Conservation (phyloP, 2,329 filamentous ascomycete genomes). For the Diaporthe destruens region DNA sequence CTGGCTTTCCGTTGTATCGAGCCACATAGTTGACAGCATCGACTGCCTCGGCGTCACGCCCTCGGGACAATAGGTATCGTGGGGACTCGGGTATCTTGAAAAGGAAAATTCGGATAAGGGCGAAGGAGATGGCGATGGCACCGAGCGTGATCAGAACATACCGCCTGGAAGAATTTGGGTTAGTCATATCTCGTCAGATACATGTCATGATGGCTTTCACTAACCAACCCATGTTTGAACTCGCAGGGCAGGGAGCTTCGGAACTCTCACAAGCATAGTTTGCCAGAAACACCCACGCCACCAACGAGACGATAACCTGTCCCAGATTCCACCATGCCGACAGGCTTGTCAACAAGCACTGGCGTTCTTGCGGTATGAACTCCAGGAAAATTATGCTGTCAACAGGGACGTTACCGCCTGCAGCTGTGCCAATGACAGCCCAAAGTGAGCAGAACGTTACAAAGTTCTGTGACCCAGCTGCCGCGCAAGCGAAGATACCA, state of each 20-base stretch:
- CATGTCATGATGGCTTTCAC: neutral
- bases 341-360: slow-evolving; percentile 61
- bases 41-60: slow-evolving; percentile 60
- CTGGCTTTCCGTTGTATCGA: slow-evolving; percentile 52
- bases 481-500: slow-evolving; percentile 68
- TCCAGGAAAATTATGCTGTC: slow-evolving; percentile 66
- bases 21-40: slow-evolving; percentile 62
- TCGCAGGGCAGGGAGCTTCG: slow-evolving; percentile 53
- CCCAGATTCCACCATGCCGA: slow-evolving; percentile 66
- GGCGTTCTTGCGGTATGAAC: slow-evolving; percentile 60
- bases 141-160: slow-evolving; percentile 61
- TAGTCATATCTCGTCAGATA: neutral
- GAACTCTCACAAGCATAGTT: slow-evolving; percentile 55
- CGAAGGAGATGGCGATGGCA: slow-evolving; percentile 57
- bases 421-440: slow-evolving; percentile 59
- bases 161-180: slow-evolving; percentile 45
- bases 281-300: slow-evolving; percentile 60
- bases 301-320: slow-evolving; percentile 59
- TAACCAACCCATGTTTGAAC: slow-evolving; percentile 63
- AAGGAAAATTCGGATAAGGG: slow-evolving; percentile 58
- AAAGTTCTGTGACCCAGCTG: slow-evolving; percentile 70
- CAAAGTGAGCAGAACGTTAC: slow-evolving; percentile 67
- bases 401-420: slow-evolving; percentile 63
- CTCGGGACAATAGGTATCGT: slow-evolving; percentile 59
- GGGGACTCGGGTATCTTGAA: slow-evolving; percentile 63